Base-by-base conservation (phyloP, 768 basidiomycete genomes). In the Mycena galericulata region DNA sequence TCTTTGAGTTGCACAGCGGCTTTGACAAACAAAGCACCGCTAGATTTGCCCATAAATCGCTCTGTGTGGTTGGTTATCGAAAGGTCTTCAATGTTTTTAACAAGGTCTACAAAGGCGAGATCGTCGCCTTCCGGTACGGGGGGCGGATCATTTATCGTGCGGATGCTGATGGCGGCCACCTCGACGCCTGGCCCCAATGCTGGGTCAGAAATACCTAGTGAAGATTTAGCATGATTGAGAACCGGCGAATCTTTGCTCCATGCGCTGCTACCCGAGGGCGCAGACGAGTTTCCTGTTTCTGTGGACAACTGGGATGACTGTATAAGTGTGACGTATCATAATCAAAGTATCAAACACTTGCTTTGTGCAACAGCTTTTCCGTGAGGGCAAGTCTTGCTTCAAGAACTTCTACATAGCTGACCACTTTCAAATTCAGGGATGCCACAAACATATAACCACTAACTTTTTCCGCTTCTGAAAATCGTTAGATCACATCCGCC, bases 241-340 rank as follows among this genome's bases (percentile, higher is more conserved):
- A 61, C 18, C 3, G 66, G 53, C 14, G 66, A 67, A 38, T 67
- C 45, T 24, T 30, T 51, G 36, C 59, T 62, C 66, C 66, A 67
- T 30, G 47, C 34, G 14, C 30, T 56, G 53, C 38, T 56, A 4
- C 20, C 40, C 9, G 49, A 4, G 3, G 32, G 20, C 5, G 18
- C 15, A 4, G 45, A 36, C 8, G 66, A 60, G 17, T 40, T n/a
- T n/a, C 1, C 12, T 12, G 4, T 12, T 18, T 22, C n/a, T n/a
- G 50, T 11, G 1, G 66, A 66, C n/a, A 66, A 40, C 65, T 62
- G 20, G 1, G 17, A 20, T 18, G 27, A 17, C 34, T 14, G 18
- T 14, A 10, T 11, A 7, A 34, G n/a, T 20, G 27, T 38, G 18
- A 14, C 38, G 1, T 12, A 12, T 2, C n/a, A 2, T 11, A 9